Evolutionary conservation across 163 green algal species (phyloP), one percentile per base, ranked within the genome.

Genomic region (Chlorella variabilis): DNA sequence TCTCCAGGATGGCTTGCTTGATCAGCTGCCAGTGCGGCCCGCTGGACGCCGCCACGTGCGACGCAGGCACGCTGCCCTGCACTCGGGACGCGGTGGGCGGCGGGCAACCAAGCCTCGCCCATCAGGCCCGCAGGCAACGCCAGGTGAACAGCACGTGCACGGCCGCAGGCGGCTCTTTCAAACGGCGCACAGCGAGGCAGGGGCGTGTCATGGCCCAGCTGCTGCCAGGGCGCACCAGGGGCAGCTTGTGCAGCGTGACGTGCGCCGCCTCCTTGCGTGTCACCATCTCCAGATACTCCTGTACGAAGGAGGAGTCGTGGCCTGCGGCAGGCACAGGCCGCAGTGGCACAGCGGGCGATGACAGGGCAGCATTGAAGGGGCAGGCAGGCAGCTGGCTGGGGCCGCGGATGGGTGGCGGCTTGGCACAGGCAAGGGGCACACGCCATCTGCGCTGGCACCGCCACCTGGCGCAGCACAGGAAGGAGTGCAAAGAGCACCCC

Each of bases 21-120:
- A 87, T 20, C 27, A 84, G 70, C n/a, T 77, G 54, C 36, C 66
- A 87, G 31, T 71, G 65, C 0, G 77, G 77, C 7, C 83, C 83
- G 33, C 29, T 36, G 29, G 59, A 7, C 8, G 75, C 29, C 0
- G 75, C 58, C 29, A 81, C 75, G 0, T 39, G 59, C 20, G 75
- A 36, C 2, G 71, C 51, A 6, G 34, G 27, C 9, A 39, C 45
- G 45, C 27, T 9, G 51, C 13, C 73, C 36, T 51, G 31, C 48
- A 48, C 6, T 8, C 3, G 21, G 31, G 4, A 33, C 33, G 11
- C 13, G 25, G 65, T 18, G 23, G n/a, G 31, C 21, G 4, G 31
- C 6, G 41, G 49, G 45, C 15, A 34, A 42, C 15, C 4, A 11
- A 68, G n/a, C n/a, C n/a, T n/a, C n/a, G n/a, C n/a, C n/a, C n/a